These are phyloP conservation scores for Coccomyxa sp. DNA, from an alignment of 139 green algal species.

Conservation along the genomic window DNA sequence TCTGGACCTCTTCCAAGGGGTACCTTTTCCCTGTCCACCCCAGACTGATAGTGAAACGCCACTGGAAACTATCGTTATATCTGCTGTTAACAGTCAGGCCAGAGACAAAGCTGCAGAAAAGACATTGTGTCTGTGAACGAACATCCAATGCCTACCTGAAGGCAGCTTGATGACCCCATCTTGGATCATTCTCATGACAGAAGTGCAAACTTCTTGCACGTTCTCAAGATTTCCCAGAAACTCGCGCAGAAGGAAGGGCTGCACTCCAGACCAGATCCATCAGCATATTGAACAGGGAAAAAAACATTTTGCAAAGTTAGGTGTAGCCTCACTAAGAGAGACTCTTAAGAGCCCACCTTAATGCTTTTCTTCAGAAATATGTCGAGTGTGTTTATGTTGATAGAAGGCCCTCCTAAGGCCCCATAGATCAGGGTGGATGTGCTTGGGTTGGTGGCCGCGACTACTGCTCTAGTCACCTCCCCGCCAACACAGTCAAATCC, in stretches of 20 bases:
- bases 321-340: background rate
- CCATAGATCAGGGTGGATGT: background rate
- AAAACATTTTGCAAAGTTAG: background rate
- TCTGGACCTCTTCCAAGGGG: too few relatives aligned
- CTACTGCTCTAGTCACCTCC: background rate
- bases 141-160: too few relatives aligned
- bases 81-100: too few relatives aligned
- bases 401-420: background rate
- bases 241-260: background rate
- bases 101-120: too few relatives aligned
- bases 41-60: too few relatives aligned
- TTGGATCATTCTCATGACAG: too few relatives aligned
- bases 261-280: background rate
- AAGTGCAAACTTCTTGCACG: too few relatives aligned
- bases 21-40: too few relatives aligned
- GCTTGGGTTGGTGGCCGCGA: too few relatives aligned
- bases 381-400: background rate
- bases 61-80: too few relatives aligned
- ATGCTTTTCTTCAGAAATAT: background rate
- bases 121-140: too few relatives aligned
- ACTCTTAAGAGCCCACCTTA: background rate
- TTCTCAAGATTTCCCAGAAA: background rate
- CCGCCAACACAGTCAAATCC: background rate
- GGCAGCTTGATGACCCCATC: too few relatives aligned
- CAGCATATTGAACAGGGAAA: background rate